Evolutionary conservation across 2,329 filamentous ascomycete species (phyloP).

Genomic region (Pseudodiploospora longispora): DNA sequence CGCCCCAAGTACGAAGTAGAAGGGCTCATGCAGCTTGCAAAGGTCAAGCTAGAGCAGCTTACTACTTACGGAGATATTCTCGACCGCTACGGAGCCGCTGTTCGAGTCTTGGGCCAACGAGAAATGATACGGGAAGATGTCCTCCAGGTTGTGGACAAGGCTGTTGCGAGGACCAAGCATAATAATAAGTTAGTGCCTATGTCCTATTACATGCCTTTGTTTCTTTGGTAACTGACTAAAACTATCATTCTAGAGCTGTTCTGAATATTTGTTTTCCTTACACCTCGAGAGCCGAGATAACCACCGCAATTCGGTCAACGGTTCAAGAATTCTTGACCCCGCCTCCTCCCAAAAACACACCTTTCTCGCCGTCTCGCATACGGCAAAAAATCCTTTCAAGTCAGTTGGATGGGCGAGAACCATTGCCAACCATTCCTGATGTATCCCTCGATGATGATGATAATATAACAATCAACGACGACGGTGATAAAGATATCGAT

Average conservation of each 20-base stretch:
- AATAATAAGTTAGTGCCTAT: constrained; percentile 60
- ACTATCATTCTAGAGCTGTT: constrained; percentile 32
- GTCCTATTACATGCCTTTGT: neutral
- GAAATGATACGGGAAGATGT: constrained; percentile 82
- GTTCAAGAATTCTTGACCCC: constrained; percentile 80
- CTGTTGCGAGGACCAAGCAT: constrained; percentile 76
- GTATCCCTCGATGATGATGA: constrained; percentile 32
- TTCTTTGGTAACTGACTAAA: constrained; percentile 8
- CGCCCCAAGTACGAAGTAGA: constrained; percentile 94
- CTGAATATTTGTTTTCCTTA: constrained; percentile 98
- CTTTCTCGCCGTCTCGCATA: constrained; percentile 84
- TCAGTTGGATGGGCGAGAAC: constrained; percentile 42
- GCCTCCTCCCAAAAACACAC: constrained; percentile 53
- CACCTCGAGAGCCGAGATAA: constrained; percentile 92
- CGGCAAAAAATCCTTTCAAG: constrained; percentile 74
- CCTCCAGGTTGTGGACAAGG: constrained; percentile 76
- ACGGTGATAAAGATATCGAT: constrained; percentile 32
- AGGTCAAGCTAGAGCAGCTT: constrained; percentile 86
- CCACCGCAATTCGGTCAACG: constrained; percentile 76
- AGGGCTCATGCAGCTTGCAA: constrained; percentile 94
- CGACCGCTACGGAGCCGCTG: constrained; percentile 82
- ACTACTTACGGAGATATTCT: constrained; percentile 88
- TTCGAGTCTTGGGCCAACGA: constrained; percentile 78
- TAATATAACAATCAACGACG: constrained; percentile 36
- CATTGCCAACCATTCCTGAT: constrained; percentile 42